Evolutionary conservation across 2,329 filamentous ascomycete genomes (phyloP).

Genomic region (Cordyceps tenuipes): DNA sequence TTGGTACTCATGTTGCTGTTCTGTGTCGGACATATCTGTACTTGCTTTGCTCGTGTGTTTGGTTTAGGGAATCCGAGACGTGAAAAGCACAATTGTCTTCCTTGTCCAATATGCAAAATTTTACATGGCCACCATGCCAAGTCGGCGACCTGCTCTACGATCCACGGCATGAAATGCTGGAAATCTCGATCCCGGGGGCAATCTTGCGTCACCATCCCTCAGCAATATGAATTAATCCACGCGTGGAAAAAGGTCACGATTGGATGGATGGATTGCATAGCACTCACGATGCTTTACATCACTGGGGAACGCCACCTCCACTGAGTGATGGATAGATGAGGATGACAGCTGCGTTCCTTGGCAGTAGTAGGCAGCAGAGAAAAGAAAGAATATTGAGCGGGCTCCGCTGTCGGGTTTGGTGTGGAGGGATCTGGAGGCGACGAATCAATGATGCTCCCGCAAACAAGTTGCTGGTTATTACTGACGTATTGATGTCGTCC

Average conservation of each 20-base stretch:
- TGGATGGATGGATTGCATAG: not conserved
- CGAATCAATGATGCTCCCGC: constrained; percentile 1
- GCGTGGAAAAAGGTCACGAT: not conserved
- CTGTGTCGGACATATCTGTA: too few species aligned
- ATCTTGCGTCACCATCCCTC: too few species aligned
- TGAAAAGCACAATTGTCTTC: too few species aligned
- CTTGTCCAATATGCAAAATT: too few species aligned
- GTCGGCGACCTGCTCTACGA: too few species aligned
- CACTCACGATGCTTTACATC: not conserved
- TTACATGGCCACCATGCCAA: too few species aligned
- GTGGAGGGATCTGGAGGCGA: not conserved
- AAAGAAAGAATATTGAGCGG: not conserved
- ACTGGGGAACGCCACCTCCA: not conserved
- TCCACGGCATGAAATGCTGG: too few species aligned
- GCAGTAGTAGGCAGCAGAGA: not conserved
- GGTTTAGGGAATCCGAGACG: too few species aligned
- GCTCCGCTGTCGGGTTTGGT: not conserved
- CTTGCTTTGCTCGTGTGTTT: too few species aligned
- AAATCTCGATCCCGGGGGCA: too few species aligned
- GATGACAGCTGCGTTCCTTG: not conserved
- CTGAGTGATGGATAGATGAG: not conserved
- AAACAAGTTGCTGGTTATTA: not conserved
- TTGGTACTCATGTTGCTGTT: too few species aligned
- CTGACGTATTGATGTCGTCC: constrained; percentile 7
- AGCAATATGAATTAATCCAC: too few species aligned